Base-by-base conservation (phyloP, 768 basidiomycete species). In the Nidularia pulvinata region DNA sequence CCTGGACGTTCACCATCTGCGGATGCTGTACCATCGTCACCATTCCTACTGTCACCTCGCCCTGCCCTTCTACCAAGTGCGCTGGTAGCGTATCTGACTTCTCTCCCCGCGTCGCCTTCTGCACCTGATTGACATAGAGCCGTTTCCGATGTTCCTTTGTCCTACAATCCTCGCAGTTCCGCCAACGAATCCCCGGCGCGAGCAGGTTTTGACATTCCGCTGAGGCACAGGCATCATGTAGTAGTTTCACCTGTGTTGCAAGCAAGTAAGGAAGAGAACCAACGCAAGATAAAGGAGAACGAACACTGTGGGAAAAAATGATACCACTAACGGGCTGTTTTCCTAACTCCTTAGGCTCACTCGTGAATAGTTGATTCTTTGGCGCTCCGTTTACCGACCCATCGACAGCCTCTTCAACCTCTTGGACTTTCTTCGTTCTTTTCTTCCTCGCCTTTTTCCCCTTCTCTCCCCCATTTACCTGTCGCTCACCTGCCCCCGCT, bases 141-240 rank as follows among this genome's bases (percentile, higher is more conserved):
- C 59, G 68, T 22, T 63, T 61, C 47, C 59, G 53, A 19, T 72
- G 68, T 53, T 72, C 71, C 48, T 58, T 62, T 52, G 63, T 68
- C n/a, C 77, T 67, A 58, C 80, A 81, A 30, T 62, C 56, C 5
- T 80, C 78, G 55, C 81, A 82, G 58, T 70, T 76, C 55, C 77
- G 74, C 80, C 79, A 82, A 0, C 79, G 74, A 10, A 68, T 64
- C 32, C 63, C 66, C 9, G 74, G 73, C 11, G 68, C 57, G 11
- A 82, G 65, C 14, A 81, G 65, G 52, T 81, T 82, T 35, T 69
- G 62, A 54, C 81, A 82, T 35, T 56, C 61, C 42, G 69, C 69
- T 48, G 72, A 69, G 19, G 66, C 65, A 55, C 79, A 81, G 53
- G 63, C 6, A 46, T 42, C 32, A 65, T 42, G 39, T 42, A 4